Conservation (phyloP, 345 rosid species). For the Murraya paniculata region DNA sequence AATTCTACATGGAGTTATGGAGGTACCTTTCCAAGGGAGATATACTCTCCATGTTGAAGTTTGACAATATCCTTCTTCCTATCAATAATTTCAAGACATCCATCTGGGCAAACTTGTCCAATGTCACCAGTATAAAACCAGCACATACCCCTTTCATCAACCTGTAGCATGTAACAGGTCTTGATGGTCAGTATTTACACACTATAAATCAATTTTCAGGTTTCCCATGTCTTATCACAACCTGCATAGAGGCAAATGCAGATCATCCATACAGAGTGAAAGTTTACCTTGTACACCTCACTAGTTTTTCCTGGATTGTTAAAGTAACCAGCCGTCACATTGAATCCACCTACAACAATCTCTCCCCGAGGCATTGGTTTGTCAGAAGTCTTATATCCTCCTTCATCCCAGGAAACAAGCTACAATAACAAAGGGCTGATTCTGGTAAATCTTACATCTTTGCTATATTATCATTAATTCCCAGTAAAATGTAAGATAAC, state of each 20-base stretch:
- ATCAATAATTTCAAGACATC: conserved; percentile 90
- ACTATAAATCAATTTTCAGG: neutral
- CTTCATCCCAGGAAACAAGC: conserved; percentile 95
- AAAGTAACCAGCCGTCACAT: conserved; percentile 78
- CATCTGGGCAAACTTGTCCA: conserved; percentile 80
- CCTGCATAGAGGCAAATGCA: neutral
- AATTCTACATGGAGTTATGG: neutral
- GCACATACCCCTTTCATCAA: conserved; percentile 71
- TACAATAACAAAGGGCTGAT: conserved; percentile 30
- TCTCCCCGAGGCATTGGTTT: conserved; percentile 96
- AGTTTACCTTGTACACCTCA: conserved; percentile 76
- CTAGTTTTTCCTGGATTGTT: conserved; percentile 70
- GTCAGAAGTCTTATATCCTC: conserved; percentile 66
- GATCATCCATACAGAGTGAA: neutral
- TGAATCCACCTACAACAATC: conserved; percentile 76
- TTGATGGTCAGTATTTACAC: neutral
- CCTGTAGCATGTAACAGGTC: conserved; percentile 38
- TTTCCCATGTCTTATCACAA: neutral
- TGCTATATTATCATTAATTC: neutral
- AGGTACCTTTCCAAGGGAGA: conserved; percentile 85
- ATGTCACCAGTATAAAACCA: conserved; percentile 95
- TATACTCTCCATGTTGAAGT: conserved; percentile 92
- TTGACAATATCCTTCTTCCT: conserved; percentile 93
- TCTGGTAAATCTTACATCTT: neutral
- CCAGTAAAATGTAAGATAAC: neutral